Base-by-base conservation (phyloP, 768 basidiomycete genomes). In the Hydnum rufescens region DNA sequence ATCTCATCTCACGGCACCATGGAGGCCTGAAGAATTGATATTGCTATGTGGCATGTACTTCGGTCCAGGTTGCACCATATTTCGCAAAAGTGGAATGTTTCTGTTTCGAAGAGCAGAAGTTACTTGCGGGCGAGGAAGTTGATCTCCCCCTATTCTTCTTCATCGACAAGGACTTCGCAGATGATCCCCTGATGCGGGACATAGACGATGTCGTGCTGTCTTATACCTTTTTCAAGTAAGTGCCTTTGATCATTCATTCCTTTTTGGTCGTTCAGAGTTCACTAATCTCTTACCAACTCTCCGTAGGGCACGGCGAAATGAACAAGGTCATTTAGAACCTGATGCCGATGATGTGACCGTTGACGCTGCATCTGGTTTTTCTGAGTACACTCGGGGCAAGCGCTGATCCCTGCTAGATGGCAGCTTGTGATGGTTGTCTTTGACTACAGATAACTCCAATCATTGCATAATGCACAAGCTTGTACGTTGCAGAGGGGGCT, bases 11-110 rank as follows among this genome's bases (percentile, higher is more conserved):
- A n/a, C n/a, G n/a, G n/a, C n/a, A n/a, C n/a, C n/a, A n/a, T n/a
- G n/a, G n/a, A n/a, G n/a, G n/a, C 19, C 26, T 28, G 4, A 36
- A 4, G 32, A 51, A 18, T 34, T 36, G 16, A 32, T 16, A 2
- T 18, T n/a, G n/a, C n/a, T n/a, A n/a, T n/a, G n/a, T 3, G 19
- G 2, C 22, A 47, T 26, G 26, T 28, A 16, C 44, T 47, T 47
- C 25, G 13, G 44, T 23, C n/a, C 61, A 96, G 93, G 75, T 97
- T 58, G 95, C 95, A 5, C 90, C 93, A 0, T 97, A 97, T 65
- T 99, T 99, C 62, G 89, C 92, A 49, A 99, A 99, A 68, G 89
- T 99, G 8, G 95, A 99, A 65, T 99, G 95, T 59, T 99, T 99
- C 70, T 99, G 95, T 66, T 99, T 99, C 59, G 95, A 99, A 64